These are phyloP conservation scores for Lindgomyces ingoldianus DNA, from an alignment of 495 filamentous ascomycete genomes.

Conservation along the genomic window DNA sequence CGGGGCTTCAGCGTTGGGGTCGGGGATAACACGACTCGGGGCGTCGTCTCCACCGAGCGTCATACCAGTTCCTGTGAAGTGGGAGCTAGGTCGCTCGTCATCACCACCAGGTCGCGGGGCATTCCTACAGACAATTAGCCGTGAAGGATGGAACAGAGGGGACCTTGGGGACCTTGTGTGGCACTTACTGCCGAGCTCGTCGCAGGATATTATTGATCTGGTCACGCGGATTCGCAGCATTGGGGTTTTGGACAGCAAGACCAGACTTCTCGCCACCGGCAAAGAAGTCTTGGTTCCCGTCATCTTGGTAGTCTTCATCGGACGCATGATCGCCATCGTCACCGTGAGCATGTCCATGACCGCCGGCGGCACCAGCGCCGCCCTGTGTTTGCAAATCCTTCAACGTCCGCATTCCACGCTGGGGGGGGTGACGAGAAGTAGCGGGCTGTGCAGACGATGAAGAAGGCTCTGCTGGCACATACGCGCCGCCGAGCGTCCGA, in stretches of 20 bases:
- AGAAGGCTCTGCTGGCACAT: constrained; percentile 20
- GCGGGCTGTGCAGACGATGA: constrained; percentile 22
- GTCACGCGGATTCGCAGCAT: constrained; percentile 57
- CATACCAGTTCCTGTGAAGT: constrained; percentile 78
- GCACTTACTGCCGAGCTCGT: constrained; percentile 71
- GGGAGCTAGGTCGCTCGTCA: constrained; percentile 54
- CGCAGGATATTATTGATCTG: constrained; percentile 78
- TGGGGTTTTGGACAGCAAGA: constrained; percentile 88
- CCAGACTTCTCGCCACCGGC: constrained; percentile 97
- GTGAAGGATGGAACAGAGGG: background rate
- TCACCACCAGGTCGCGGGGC: constrained; percentile 59
- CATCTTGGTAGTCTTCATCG: constrained; percentile 62
- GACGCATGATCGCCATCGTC: constrained; percentile 62
- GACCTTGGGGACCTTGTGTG: background rate
- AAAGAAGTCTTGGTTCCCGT: constrained; percentile 77
- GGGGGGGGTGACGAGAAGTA: constrained; percentile 44
- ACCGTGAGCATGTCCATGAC: constrained; percentile 49
- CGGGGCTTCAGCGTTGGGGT: constrained; percentile 54
- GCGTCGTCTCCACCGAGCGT: constrained; percentile 90
- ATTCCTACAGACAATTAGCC: constrained; percentile 52
- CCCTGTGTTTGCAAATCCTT: constrained; percentile 54
- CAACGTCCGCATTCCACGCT: constrained; percentile 57
- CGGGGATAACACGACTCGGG: constrained; percentile 70
- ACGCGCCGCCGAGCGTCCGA: constrained; percentile 33
- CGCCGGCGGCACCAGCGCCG: too few species aligned